These are phyloP conservation scores for Cladosporium sp. DNA, from an alignment of 2,329 filamentous ascomycete species.

Conservation along the genomic window DNA sequence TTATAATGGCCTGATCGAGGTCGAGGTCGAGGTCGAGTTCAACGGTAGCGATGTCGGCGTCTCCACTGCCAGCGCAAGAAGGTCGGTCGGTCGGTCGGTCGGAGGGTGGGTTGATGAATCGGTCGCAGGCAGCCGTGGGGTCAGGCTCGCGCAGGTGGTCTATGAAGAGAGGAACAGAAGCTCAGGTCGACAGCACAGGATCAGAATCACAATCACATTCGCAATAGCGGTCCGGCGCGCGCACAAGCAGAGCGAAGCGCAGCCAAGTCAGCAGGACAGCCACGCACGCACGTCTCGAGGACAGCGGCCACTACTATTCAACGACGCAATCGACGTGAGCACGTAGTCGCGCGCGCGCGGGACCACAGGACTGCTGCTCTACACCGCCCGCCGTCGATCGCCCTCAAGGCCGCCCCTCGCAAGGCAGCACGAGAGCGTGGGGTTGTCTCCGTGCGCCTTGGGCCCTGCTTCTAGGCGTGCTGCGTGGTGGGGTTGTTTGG, in stretches of 20 bases:
- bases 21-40: not conserved
- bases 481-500: not conserved
- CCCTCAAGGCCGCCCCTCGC: not conserved
- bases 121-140: not conserved
- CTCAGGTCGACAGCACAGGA: not conserved
- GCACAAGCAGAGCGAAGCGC: not conserved
- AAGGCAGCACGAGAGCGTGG: conserved; percentile 11
- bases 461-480: not conserved
- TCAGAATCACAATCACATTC: not conserved
- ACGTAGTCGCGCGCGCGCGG: not conserved
- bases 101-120: not conserved
- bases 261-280: conserved; percentile 10
- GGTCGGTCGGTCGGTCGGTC: conserved; percentile 4
- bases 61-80: conserved; percentile 12
- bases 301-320: not conserved
- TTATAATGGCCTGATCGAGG: conserved; percentile 8
- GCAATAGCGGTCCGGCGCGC: not conserved
- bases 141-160: not conserved
- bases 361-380: not conserved
- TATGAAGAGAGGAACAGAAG: conserved; percentile 1
- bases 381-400: conserved; percentile 12
- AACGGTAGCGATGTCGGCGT: conserved; percentile 12
- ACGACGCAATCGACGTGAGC: conserved; percentile 1
- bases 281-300: not conserved
- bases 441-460: not conserved